phyloP scores from a whole-genome alignment of 2,329 filamentous ascomycete species.

The Stagonosporopsis chrysanthemi region DNA sequence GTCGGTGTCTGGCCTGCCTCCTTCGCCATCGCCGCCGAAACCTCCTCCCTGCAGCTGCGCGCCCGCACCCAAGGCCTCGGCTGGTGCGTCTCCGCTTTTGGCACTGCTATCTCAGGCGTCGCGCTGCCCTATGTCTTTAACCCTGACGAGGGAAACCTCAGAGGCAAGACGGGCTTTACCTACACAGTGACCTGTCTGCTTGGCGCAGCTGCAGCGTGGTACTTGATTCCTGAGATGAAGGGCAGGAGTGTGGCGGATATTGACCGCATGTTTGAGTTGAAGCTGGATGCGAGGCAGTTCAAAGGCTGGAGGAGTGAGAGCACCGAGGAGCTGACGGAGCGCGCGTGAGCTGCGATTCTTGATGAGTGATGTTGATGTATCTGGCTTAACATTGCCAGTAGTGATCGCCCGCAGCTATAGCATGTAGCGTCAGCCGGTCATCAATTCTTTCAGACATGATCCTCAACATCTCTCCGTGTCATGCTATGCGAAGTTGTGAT shows the following conservation, averaged over 20 bases:
- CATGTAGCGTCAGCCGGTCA: no score
- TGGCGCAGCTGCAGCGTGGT: conserved; percentile 52
- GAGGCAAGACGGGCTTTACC: conserved; percentile 54
- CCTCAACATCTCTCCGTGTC: no score
- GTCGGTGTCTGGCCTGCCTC: conserved; percentile 56
- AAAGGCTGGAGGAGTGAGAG: conserved; percentile 24
- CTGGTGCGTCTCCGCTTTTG: conserved; percentile 53
- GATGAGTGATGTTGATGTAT: neutral
- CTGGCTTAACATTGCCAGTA: neutral
- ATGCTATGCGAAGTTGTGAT: no score
- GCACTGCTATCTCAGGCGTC: conserved; percentile 55
- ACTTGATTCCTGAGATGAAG: conserved; percentile 63
- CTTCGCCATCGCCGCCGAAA: conserved; percentile 54
- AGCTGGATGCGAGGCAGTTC: conserved; percentile 26
- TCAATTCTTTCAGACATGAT: no score
- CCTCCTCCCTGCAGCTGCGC: conserved; percentile 55
- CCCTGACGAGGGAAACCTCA: conserved; percentile 52
- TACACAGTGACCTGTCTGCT: conserved; percentile 48
- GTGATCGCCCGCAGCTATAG: neutral
- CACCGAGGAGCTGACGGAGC: conserved; percentile 7
- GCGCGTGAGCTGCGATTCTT: neutral
- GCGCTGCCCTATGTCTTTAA: conserved; percentile 62
- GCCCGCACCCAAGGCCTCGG: conserved; percentile 56
- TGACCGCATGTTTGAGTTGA: conserved; percentile 51
- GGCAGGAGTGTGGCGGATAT: conserved; percentile 58